A percentile compares a stretch with the other conserved stretches of the same genome.
phyloP scores from a whole-genome alignment of 1,139 yeast species.

The Hyphopichia khmerensis region DNA sequence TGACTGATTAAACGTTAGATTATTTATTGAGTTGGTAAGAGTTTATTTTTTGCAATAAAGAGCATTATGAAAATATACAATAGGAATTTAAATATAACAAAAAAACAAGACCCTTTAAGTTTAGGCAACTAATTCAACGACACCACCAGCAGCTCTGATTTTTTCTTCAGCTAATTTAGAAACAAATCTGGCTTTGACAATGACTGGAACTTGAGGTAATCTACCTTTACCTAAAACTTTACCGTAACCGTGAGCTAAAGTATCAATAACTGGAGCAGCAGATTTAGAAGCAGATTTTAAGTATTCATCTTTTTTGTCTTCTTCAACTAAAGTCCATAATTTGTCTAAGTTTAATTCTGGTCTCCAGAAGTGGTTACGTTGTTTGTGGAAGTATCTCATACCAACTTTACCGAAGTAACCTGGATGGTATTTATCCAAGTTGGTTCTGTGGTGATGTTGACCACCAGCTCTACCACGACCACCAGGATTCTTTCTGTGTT shows the following conservation, averaged over 20 bases:
- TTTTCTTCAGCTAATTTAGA: conserved; percentile 99
- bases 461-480: conserved; percentile 99
- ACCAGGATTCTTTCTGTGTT: conserved; percentile 99
- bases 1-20: not conserved
- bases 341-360: conserved; percentile 98
- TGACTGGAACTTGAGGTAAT: conserved; percentile 97
- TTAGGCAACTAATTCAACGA: conserved; percentile 98
- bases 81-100: not conserved
- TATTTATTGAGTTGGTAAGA: conserved; percentile 3
- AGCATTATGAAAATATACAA: conserved; percentile 2
- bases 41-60: not conserved
- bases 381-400: conserved; percentile 99
- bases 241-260: conserved; percentile 99
- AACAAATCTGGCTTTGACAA: conserved; percentile 99
- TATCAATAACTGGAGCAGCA: conserved; percentile 98
- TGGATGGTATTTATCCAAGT: conserved; percentile 99
- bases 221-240: conserved; percentile 99
- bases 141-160: conserved; percentile 99
- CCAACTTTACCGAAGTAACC: conserved; percentile 99
- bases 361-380: conserved; percentile 94
- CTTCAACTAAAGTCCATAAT: conserved; percentile 96
- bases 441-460: conserved; percentile 99
- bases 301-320: conserved; percentile 94
- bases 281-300: conserved; percentile 80
- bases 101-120: conserved; percentile 1